A percentile compares a stretch with the other conserved stretches of the same genome.
Evolutionary conservation across 148 eudicot genomes (phyloP).

Genomic region (Chenopodium quinoa): DNA sequence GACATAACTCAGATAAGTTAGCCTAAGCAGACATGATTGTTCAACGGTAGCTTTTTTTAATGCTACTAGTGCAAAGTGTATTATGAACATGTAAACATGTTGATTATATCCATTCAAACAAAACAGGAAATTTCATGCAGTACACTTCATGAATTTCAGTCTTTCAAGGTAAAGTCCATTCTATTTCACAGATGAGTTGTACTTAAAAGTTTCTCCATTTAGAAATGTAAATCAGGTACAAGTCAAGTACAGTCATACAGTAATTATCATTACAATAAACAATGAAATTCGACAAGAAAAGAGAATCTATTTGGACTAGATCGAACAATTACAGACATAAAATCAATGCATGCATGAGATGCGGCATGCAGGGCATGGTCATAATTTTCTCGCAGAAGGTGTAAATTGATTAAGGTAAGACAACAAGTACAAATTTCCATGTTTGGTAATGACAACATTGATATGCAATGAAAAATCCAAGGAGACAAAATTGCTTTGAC

Average conservation of each 20-base stretch:
- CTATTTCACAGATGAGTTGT: no score
- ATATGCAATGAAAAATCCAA: not conserved
- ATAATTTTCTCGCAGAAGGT: not conserved
- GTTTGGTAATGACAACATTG: not conserved
- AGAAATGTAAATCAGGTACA: not conserved
- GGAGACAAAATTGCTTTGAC: no score
- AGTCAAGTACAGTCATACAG: not conserved
- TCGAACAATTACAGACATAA: not conserved
- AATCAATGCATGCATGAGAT: conserved; percentile 1
- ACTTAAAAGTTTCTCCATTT: not conserved
- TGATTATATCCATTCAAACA: not conserved
- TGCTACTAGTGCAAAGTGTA: conserved; percentile 10
- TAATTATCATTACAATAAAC: not conserved
- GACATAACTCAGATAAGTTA: not conserved
- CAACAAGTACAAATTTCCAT: not conserved
- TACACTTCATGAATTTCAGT: no score
- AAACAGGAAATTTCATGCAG: not conserved
- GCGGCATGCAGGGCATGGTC: not conserved
- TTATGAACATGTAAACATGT: conserved; percentile 4
- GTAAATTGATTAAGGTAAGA: not conserved
- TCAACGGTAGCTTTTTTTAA: not conserved
- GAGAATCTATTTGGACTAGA: not conserved
- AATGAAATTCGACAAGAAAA: not conserved
- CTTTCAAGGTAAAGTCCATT: no score
- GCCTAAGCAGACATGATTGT: not conserved